phyloP scores from a whole-genome alignment of 495 filamentous ascomycete species.

The Trichoderma virens region DNA sequence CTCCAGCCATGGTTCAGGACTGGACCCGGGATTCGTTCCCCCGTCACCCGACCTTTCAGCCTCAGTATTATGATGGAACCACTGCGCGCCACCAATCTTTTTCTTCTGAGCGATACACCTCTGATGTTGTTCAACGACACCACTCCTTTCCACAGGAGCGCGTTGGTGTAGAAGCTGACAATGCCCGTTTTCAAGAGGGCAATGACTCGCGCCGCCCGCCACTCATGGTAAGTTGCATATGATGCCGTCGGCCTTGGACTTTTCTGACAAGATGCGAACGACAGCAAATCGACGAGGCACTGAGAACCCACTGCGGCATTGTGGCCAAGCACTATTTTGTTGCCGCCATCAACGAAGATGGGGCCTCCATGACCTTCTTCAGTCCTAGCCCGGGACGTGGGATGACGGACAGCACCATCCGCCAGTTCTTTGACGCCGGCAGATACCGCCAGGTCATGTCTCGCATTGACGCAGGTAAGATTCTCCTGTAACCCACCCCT shows the following conservation, averaged over 20 bases:
- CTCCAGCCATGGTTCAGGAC: conserved; percentile 13
- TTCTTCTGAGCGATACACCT: conserved; percentile 12
- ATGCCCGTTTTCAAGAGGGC: conserved; percentile 14
- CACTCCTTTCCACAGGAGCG: not conserved
- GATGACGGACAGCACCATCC: conserved; percentile 13
- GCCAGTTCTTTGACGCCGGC: conserved; percentile 26
- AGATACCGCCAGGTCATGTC: conserved; percentile 17
- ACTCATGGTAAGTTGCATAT: conserved; percentile 15
- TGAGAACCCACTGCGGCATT: conserved; percentile 33
- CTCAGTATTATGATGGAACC: conserved; percentile 12
- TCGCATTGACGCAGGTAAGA: conserved; percentile 17
- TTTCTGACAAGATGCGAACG: conserved; percentile 9
- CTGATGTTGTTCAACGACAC: conserved; percentile 5
- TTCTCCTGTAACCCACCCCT: not conserved
- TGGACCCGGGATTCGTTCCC: conserved; percentile 12
- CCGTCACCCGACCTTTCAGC: conserved; percentile 15
- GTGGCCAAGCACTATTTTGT: conserved; percentile 30
- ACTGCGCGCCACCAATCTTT: conserved; percentile 13
- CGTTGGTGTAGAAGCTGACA: conserved; percentile 12
- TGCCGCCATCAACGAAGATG: conserved; percentile 26
- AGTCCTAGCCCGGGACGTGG: conserved; percentile 18
- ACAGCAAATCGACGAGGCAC: conserved; percentile 30
- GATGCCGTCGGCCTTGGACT: not conserved
- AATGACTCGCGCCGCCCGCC: conserved; percentile 11
- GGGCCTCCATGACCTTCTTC: conserved; percentile 24